These are phyloP conservation scores for Tetrapisispora namnaoensis DNA, from an alignment of 805 yeast species.

Conservation along the genomic window DNA sequence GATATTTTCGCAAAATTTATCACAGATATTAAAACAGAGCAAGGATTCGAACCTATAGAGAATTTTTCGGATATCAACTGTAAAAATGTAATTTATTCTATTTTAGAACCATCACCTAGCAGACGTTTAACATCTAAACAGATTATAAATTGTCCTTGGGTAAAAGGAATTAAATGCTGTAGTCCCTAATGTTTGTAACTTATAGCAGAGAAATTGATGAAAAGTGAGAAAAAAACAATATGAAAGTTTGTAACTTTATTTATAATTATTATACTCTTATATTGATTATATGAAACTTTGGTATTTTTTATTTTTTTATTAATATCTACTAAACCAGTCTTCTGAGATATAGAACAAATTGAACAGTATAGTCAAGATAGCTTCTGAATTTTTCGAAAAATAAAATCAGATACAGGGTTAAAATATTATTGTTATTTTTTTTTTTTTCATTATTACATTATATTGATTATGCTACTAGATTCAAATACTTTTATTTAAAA, in stretches of 20 bases:
- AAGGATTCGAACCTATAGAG: slow-evolving; percentile 92
- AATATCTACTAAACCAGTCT: too few species aligned
- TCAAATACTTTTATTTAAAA: background rate
- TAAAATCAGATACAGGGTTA: background rate
- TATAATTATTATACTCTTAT: background rate
- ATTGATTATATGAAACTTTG: background rate
- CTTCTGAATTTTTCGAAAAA: too few species aligned
- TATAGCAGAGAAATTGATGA: background rate
- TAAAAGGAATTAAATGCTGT: slow-evolving; percentile 76
- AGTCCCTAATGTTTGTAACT: slow-evolving; percentile 31
- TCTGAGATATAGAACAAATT: background rate
- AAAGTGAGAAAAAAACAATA: background rate
- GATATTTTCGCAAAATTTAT: slow-evolving; percentile 71
- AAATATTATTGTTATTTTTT: background rate
- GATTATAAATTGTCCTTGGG: slow-evolving; percentile 90
- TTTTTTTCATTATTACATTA: background rate
- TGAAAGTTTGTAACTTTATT: background rate
- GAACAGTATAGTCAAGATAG: background rate
- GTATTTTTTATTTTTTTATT: background rate
- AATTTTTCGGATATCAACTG: slow-evolving; percentile 75
- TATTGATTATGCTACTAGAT: background rate
- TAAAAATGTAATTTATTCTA: slow-evolving; percentile 85
- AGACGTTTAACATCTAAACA: slow-evolving; percentile 84
- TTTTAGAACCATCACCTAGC: slow-evolving; percentile 82
- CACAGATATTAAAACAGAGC: slow-evolving; percentile 64